phyloP scores from a whole-genome alignment of 331 rosid species.

The Phaseolus coccineus region DNA sequence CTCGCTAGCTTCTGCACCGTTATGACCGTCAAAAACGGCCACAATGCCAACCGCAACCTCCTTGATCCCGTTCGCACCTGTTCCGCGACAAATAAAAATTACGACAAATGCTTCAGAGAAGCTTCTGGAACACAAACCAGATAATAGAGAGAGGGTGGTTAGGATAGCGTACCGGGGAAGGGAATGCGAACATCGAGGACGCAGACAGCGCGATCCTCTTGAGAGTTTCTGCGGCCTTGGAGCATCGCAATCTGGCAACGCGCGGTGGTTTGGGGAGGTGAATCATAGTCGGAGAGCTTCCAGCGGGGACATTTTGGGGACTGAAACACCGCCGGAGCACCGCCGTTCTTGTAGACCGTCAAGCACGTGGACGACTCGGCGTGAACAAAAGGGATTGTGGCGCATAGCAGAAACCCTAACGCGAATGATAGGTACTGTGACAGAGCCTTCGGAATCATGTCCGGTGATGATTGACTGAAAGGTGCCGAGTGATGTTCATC shows the following conservation, averaged over 20 bases:
- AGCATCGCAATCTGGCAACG: conserved; percentile 78
- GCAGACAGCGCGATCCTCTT: conserved; percentile 92
- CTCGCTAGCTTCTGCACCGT: conserved; percentile 94
- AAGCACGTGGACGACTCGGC: conserved; percentile 90
- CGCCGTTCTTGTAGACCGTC: conserved; percentile 82
- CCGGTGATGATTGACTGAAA: conserved; percentile 24
- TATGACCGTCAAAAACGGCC: conserved; percentile 95
- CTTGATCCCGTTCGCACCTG: conserved; percentile 71
- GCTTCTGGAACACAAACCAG: conserved; percentile 29
- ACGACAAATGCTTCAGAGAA: conserved; percentile 6
- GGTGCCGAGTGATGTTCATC: not conserved
- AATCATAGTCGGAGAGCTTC: conserved; percentile 68
- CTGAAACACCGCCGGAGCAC: conserved; percentile 94
- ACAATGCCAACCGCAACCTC: conserved; percentile 79
- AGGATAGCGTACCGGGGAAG: conserved; percentile 62
- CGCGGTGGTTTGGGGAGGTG: conserved; percentile 54
- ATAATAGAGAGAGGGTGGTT: not conserved
- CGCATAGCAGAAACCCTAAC: conserved; percentile 60
- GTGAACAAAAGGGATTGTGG: conserved; percentile 33
- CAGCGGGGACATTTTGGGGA: conserved; percentile 98
- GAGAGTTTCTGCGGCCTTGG: conserved; percentile 78
- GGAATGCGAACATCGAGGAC: conserved; percentile 84
- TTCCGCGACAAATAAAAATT: conserved; percentile 43
- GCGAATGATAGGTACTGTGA: conserved; percentile 9
- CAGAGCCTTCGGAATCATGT: conserved; percentile 39